phyloP scores from a whole-genome alignment of 208 protist species.

The Trypanosoma congolense region DNA sequence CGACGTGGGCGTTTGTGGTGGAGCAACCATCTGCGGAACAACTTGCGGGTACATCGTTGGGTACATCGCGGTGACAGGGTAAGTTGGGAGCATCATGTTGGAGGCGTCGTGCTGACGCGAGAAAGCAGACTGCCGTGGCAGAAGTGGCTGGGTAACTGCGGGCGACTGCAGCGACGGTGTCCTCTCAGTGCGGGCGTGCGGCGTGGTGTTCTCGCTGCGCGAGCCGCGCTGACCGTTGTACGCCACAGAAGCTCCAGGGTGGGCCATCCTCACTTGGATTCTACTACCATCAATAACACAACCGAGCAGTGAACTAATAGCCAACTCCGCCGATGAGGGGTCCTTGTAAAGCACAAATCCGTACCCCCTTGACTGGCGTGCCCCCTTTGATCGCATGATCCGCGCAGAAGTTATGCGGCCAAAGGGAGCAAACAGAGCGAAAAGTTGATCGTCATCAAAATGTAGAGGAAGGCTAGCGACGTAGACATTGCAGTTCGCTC shows the following conservation, averaged over 20 bases:
- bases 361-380: conserved; percentile 59
- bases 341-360: conserved; percentile 77
- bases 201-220: conserved; percentile 7
- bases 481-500: conserved; percentile 67
- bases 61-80: conserved; percentile 10
- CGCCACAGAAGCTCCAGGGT: conserved; percentile 37
- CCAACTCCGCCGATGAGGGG: conserved; percentile 28
- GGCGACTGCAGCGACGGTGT: conserved; percentile 7
- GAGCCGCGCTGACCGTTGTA: conserved; percentile 13
- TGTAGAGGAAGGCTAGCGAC: conserved; percentile 62
- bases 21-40: not conserved
- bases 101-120: not conserved
- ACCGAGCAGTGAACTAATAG: conserved; percentile 40
- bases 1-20: not conserved
- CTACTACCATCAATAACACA: conserved; percentile 30
- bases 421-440: conserved; percentile 53
- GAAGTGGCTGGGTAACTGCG: not conserved
- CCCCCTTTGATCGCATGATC: conserved; percentile 63
- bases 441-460: conserved; percentile 59
- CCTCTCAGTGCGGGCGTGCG: conserved; percentile 6
- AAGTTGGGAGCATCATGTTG: conserved; percentile 10
- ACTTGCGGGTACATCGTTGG: conserved; percentile 14
- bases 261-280: conserved; percentile 73
- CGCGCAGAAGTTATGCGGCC: conserved; percentile 55
- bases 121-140: not conserved